Conservation (phyloP, 2,329 filamentous ascomycete species). For the Sporothrix pseudoabietina region DNA sequence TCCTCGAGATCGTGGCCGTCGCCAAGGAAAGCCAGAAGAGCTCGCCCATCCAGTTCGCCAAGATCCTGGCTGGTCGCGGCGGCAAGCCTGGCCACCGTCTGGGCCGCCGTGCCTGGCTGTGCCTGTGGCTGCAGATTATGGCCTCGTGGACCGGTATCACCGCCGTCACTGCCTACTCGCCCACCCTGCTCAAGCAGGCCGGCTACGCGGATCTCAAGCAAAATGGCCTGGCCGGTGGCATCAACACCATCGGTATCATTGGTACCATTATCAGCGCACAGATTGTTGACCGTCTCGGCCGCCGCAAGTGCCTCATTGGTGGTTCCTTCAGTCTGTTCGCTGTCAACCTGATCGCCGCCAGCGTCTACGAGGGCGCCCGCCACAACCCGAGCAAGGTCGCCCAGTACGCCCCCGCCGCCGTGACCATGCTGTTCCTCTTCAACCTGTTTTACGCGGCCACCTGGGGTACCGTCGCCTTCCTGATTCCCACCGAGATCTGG, state of each 20-base stretch:
- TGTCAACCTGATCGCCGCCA: slow-evolving; percentile 47
- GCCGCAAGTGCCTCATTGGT: slow-evolving; percentile 46
- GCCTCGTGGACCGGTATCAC: slow-evolving; percentile 50
- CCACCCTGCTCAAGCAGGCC: slow-evolving; percentile 41
- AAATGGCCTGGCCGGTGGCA: slow-evolving; percentile 52
- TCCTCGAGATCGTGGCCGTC: slow-evolving; percentile 47
- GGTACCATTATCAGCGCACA: slow-evolving; percentile 55
- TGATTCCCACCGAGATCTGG: slow-evolving; percentile 59
- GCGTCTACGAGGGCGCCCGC: slow-evolving; percentile 47
- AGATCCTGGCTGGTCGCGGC: slow-evolving; percentile 45
- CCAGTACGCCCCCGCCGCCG: slow-evolving; percentile 49
- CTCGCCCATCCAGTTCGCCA: slow-evolving; percentile 44
- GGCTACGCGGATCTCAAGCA: slow-evolving; percentile 46
- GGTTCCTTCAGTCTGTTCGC: slow-evolving; percentile 45
- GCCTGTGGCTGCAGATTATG: slow-evolving; percentile 48
- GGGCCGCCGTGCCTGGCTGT: slow-evolving; percentile 46
- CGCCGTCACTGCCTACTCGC: slow-evolving; percentile 46
- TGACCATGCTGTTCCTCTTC: slow-evolving; percentile 54
- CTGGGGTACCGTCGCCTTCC: slow-evolving; percentile 53
- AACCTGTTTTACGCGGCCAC: slow-evolving; percentile 56
- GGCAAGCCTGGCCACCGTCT: slow-evolving; percentile 43
- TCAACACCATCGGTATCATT: slow-evolving; percentile 56
- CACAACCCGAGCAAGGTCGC: slow-evolving; percentile 42
- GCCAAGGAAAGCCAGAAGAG: slow-evolving; percentile 45
- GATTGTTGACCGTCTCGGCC: slow-evolving; percentile 54